Conservation (phyloP, 768 basidiomycete species). For the Hericium rajendrae region DNA sequence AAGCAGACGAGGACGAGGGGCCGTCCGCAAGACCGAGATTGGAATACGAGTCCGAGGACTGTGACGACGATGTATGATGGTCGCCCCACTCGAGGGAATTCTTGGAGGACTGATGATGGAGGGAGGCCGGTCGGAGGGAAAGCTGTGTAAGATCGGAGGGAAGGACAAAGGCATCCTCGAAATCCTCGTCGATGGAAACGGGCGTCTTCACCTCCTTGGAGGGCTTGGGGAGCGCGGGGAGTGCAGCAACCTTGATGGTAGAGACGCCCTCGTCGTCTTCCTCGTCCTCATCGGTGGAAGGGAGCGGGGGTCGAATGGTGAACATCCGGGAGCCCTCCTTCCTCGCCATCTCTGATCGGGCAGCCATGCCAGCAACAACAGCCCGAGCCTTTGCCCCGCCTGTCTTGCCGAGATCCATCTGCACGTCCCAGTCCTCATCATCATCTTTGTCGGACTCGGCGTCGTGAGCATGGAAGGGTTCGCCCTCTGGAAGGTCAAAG, state of each 20-base stretch:
- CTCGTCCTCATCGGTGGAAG: constrained; percentile 41
- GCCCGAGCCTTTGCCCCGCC: constrained; percentile 39
- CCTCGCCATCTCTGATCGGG: constrained; percentile 29
- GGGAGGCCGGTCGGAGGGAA: constrained; percentile 67
- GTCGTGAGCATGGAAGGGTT: constrained; percentile 50
- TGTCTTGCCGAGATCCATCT: constrained; percentile 58
- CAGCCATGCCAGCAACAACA: constrained; percentile 28
- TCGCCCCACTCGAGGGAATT: constrained; percentile 81
- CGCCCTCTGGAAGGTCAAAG: constrained; percentile 76
- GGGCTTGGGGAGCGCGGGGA: constrained; percentile 22
- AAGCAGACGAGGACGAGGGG: constrained; percentile 57
- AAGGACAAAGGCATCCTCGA: constrained; percentile 75
- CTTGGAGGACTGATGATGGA: constrained; percentile 62
- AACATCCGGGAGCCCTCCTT: constrained; percentile 32
- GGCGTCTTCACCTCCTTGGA: constrained; percentile 21
- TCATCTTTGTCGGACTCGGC: constrained; percentile 55
- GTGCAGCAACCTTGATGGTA: constrained; percentile 64
- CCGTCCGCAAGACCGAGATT: constrained; percentile 66
- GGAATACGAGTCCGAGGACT: constrained; percentile 83
- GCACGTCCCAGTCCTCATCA: constrained; percentile 74
- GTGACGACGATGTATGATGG: constrained; percentile 68
- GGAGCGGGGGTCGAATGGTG: constrained; percentile 59
- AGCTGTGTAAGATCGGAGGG: constrained; percentile 75
- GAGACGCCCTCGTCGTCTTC: constrained; percentile 78
- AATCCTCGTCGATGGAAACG: constrained; percentile 49